Evolutionary conservation across 139 green algal genomes (phyloP).

Genomic region (Chlorella sp.): DNA sequence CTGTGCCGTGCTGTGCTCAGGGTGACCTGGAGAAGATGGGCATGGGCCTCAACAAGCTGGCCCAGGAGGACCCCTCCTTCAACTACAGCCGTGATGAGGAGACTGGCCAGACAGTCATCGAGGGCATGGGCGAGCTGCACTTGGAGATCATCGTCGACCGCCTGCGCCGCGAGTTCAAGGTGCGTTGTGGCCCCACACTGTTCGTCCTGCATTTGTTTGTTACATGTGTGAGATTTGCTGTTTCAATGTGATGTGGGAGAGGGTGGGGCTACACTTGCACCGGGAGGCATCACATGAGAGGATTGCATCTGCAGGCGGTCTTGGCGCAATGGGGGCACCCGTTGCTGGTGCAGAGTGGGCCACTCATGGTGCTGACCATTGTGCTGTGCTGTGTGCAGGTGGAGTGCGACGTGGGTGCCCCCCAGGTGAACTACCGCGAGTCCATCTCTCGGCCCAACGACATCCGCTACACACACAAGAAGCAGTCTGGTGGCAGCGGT

Average conservation of each 20-base stretch:
- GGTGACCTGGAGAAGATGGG: slow-evolving; percentile 94
- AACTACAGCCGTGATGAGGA: slow-evolving; percentile 88
- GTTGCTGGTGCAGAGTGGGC: neutral
- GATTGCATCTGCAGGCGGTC: too few relatives aligned
- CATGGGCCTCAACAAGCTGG: slow-evolving; percentile 91
- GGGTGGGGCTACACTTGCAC: too few relatives aligned
- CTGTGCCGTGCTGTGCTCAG: too few relatives aligned
- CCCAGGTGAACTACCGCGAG: slow-evolving; percentile 98
- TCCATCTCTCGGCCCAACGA: slow-evolving; percentile 49
- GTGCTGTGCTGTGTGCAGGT: slow-evolving; percentile 53
- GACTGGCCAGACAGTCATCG: slow-evolving; percentile 93
- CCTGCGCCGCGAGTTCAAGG: slow-evolving; percentile 95
- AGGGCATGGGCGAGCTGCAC: slow-evolving; percentile 99
- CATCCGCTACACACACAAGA: slow-evolving; percentile 96
- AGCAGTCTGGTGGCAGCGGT: slow-evolving; percentile 93
- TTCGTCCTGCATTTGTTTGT: too few relatives aligned
- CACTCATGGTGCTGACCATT: neutral
- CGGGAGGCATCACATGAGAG: too few relatives aligned
- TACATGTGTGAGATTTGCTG: neutral
- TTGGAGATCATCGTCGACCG: slow-evolving; percentile 98
- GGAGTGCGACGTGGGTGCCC: slow-evolving; percentile 83
- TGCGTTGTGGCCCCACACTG: too few relatives aligned
- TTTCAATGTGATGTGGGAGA: neutral
- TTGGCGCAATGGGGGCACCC: neutral
- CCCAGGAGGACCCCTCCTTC: slow-evolving; percentile 95